Evolutionary conservation across 129 eudicot genomes (phyloP).

Genomic region (Helianthus tuberosus): DNA sequence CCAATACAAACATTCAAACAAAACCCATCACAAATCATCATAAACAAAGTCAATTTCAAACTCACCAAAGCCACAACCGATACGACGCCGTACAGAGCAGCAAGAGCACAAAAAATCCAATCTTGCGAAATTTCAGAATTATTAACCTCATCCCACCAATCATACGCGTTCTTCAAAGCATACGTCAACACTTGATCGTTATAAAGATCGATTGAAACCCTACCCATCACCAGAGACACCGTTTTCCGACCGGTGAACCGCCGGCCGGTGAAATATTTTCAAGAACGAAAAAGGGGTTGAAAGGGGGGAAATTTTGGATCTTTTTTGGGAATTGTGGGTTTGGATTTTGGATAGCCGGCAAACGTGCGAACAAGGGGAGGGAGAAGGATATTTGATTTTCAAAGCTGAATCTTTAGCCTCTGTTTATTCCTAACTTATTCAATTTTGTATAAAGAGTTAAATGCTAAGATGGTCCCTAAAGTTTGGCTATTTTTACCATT

Average conservation of each 20-base stretch:
- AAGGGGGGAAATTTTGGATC: constrained; percentile 1
- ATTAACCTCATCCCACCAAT: constrained; percentile 74
- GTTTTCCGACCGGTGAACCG: constrained; percentile 18
- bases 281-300: background rate
- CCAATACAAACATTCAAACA: background rate
- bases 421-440: constrained; percentile 9
- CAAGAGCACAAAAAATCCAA: constrained; percentile 60
- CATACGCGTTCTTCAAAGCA: constrained; percentile 42
- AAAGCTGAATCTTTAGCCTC: background rate
- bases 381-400: constrained; percentile 29
- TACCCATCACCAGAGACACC: constrained; percentile 44
- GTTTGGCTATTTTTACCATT: no score
- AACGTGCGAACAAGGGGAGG: constrained; percentile 22
- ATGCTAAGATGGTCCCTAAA: no score
- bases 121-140: constrained; percentile 61
- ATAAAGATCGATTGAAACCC: constrained; percentile 42
- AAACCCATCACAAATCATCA: background rate
- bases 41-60: background rate
- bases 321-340: background rate
- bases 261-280: constrained; percentile 28
- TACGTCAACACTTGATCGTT: constrained; percentile 39
- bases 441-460: no score
- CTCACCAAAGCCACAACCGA: constrained; percentile 69
- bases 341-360: constrained; percentile 26
- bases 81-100: constrained; percentile 71